These are phyloP conservation scores for Chloroidium sp. DNA, from an alignment of 163 green algal genomes.

Conservation along the genomic window DNA sequence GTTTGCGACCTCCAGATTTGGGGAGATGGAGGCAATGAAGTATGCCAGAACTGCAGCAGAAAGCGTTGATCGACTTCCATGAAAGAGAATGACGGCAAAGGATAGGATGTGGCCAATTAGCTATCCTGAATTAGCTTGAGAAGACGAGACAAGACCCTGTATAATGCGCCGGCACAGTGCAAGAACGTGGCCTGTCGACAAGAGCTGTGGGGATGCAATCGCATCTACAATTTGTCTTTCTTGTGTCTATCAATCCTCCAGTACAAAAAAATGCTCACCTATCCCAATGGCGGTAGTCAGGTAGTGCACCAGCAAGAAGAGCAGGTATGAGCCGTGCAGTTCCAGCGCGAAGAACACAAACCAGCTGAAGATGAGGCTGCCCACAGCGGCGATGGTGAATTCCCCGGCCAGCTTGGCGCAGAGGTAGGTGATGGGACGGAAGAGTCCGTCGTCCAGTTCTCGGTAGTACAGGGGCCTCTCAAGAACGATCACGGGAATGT, in stretches of 20 bases:
- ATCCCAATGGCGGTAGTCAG: conserved; percentile 29
- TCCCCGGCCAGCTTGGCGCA: conserved; percentile 51
- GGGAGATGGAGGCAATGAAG: conserved; percentile 44
- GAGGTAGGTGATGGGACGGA: conserved; percentile 21
- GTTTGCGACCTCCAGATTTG: conserved; percentile 58
- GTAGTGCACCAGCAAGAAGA: conserved; percentile 41
- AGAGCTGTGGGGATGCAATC: no score
- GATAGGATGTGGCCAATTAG: neutral
- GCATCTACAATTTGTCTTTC: no score
- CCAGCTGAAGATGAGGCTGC: conserved; percentile 19
- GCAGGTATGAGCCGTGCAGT: conserved; percentile 31
- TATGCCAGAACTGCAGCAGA: conserved; percentile 38
- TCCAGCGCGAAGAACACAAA: conserved; percentile 28
- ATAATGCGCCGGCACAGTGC: no score
- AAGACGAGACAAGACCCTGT: neutral
- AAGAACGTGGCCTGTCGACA: no score
- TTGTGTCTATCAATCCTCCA: no score
- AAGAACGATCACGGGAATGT: conserved; percentile 20
- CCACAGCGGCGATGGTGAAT: conserved; percentile 21
- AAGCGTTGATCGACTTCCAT: neutral
- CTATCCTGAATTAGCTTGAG: neutral
- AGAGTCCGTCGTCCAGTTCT: conserved; percentile 34
- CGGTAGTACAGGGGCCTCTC: conserved; percentile 13
- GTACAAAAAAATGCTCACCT: conserved; percentile 8
- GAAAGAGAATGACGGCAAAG: neutral